phyloP scores from a whole-genome alignment of 108 stramenopile species.

The Epithemia pelagica region DNA sequence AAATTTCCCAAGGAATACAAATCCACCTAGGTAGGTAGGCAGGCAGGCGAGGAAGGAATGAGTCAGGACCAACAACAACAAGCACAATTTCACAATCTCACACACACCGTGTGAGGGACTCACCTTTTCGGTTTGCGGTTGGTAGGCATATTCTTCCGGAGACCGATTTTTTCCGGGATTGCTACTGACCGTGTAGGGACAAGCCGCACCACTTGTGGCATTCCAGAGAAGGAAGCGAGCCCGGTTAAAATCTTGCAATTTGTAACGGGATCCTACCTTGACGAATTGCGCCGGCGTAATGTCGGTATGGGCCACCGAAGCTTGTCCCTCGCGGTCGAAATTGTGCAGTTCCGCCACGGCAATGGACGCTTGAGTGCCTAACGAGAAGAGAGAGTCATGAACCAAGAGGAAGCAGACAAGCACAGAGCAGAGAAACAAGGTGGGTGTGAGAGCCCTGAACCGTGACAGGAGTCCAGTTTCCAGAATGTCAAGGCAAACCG shows the following conservation, averaged over 20 bases:
- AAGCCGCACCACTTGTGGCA: constrained; percentile 19
- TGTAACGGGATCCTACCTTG: constrained; percentile 26
- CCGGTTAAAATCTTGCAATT: constrained; percentile 74
- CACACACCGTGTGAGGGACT: no score
- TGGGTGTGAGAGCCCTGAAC: neutral
- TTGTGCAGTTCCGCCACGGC: constrained; percentile 42
- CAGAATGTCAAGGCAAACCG: neutral
- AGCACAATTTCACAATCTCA: no score
- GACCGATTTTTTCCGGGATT: constrained; percentile 56
- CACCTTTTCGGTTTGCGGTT: constrained; percentile 40
- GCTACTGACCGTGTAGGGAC: constrained; percentile 33
- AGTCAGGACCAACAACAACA: no score
- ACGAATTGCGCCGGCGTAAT: constrained; percentile 49
- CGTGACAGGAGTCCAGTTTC: neutral
- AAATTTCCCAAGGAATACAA: constrained; percentile 71
- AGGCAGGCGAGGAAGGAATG: no score
- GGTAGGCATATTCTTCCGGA: constrained; percentile 64
- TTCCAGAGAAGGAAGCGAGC: constrained; percentile 53
- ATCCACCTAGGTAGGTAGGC: constrained; percentile 42
- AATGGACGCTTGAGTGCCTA: constrained; percentile 28
- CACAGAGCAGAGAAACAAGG: neutral
- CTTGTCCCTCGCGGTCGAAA: constrained; percentile 25
- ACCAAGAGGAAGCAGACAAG: constrained; percentile 2
- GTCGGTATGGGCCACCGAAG: constrained; percentile 66
- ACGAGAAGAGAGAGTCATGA: neutral